phyloP scores from a whole-genome alignment of 768 basidiomycete species.

The Neoboletus brunneissimus region DNA sequence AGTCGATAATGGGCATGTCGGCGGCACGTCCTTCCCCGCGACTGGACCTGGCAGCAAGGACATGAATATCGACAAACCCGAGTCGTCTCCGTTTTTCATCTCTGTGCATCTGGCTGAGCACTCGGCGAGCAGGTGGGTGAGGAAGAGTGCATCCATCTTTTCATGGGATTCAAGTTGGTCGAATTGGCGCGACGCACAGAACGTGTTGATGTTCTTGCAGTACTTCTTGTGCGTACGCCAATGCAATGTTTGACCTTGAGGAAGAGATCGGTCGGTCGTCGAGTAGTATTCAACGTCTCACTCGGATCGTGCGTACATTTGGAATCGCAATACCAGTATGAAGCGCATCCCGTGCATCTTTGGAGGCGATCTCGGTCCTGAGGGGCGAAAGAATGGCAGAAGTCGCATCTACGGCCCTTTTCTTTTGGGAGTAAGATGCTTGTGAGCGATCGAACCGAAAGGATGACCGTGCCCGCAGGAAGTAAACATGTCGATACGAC shows the following conservation, averaged over 20 bases:
- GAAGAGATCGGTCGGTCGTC: constrained; percentile 7
- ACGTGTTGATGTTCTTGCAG: constrained; percentile 58
- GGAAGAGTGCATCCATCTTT: constrained; percentile 57
- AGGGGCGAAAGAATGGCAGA: constrained; percentile 45
- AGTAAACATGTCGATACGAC: constrained; percentile 42
- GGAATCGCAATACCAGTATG: constrained; percentile 70
- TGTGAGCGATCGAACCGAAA: constrained; percentile 44
- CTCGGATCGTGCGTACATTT: constrained; percentile 46
- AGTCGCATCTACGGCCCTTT: constrained; percentile 67
- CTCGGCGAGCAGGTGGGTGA: constrained; percentile 60
- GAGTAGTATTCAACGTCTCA: constrained; percentile 4
- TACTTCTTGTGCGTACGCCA: constrained; percentile 68
- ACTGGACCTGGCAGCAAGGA: constrained; percentile 46
- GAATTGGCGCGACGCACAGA: constrained; percentile 44
- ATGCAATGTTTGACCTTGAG: constrained; percentile 61
- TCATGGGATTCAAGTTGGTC: constrained; percentile 51
- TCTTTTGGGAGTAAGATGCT: constrained; percentile 50
- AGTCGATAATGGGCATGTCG: constrained; percentile 34
- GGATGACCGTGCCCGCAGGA: constrained; percentile 46
- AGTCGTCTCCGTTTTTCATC: constrained; percentile 14
- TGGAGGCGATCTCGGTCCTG: constrained; percentile 36
- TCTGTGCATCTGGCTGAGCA: constrained; percentile 13
- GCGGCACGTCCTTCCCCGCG: constrained; percentile 19
- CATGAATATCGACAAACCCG: constrained; percentile 36
- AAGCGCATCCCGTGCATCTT: constrained; percentile 63